Evolutionary conservation across 805 yeast species (phyloP), one percentile per base, ranked within the genome.

Genomic region (Metschnikowia vanudenii): DNA sequence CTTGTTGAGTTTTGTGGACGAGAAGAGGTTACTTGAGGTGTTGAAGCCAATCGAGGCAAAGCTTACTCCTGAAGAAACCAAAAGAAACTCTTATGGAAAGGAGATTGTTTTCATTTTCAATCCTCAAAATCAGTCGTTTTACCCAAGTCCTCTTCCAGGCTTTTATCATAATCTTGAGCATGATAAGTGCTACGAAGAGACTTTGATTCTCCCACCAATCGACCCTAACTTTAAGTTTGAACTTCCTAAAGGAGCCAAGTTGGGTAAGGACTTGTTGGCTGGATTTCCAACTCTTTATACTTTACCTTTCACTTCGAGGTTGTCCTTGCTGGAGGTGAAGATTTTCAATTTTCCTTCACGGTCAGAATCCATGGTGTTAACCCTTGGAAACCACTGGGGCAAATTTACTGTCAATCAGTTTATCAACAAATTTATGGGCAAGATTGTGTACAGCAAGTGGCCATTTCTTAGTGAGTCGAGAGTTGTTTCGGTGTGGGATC

Each of bases 251-350:
- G 86, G 85, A 44, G 94, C 89, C 7, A 72, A 76, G 44, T 65
- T 76, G 1, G 97, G 98, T 34, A 69, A 68, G n/a, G 76, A 83
- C 2, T 71, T 86, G 46, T 67, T 86, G 45, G 95, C 96, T 9
- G 97, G 98, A 1, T 94, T 94, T 76, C 98, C 99, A 42, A 74
- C 92, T 12, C 74, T 94, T 59, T 67, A 79, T 39, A 81, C 95
- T 0, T 65, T 94, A 37, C 84, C 89, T 6, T 84, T 82, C 59
- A 62, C 70, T 0, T 64, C 73, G 3, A 71, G 76, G 40, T 64
- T 91, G 53, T 76, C 74, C 37, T 70, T 74, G 50, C 84, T 82
- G 49, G 86, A 83, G 51, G 82, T 89, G 11, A 68, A 76, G 47
- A 85, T 94, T 2, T 94, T 94, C 69, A 89, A 90, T 58, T 85